phyloP scores from a whole-genome alignment of 192 early-diverging fungal species.

The Umbelopsis sp. region DNA sequence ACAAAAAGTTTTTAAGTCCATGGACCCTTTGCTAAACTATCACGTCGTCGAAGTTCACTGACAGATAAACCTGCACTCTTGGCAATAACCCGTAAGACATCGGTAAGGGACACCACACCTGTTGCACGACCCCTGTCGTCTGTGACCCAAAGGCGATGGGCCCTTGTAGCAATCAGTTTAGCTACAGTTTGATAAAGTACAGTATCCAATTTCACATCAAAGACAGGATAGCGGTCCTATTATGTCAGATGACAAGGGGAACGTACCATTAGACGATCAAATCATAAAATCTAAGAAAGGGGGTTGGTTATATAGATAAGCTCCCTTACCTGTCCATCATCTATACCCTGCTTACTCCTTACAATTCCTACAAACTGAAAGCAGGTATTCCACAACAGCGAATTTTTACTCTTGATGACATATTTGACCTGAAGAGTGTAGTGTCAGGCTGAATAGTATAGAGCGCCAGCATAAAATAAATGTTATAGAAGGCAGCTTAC shows the following conservation, averaged over 20 bases:
- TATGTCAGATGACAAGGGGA: background rate
- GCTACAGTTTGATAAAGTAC: conserved; percentile 72
- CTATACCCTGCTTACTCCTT: conserved; percentile 61
- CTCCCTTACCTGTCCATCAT: conserved; percentile 61
- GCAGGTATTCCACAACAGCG: conserved; percentile 56
- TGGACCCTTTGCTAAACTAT: conserved; percentile 16
- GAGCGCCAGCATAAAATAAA: background rate
- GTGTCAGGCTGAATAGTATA: background rate
- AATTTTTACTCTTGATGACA: conserved; percentile 33
- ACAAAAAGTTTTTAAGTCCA: background rate
- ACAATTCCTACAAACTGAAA: conserved; percentile 65
- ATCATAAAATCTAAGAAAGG: background rate
- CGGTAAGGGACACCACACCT: conserved; percentile 81
- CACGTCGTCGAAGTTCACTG: background rate
- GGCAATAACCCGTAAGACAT: conserved; percentile 58
- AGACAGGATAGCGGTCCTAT: conserved; percentile 71
- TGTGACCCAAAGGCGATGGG: conserved; percentile 82
- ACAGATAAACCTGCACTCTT: conserved; percentile 1
- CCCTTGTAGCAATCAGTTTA: conserved; percentile 78
- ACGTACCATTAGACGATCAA: background rate
- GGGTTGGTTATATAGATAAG: background rate
- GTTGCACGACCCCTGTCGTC: conserved; percentile 55
- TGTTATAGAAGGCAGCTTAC: conserved; percentile 49
- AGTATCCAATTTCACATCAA: conserved; percentile 73
- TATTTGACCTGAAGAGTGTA: background rate